These are phyloP conservation scores for Jacaranda mimosifolia DNA, from an alignment of 257 asterid genomes.

Conservation along the genomic window DNA sequence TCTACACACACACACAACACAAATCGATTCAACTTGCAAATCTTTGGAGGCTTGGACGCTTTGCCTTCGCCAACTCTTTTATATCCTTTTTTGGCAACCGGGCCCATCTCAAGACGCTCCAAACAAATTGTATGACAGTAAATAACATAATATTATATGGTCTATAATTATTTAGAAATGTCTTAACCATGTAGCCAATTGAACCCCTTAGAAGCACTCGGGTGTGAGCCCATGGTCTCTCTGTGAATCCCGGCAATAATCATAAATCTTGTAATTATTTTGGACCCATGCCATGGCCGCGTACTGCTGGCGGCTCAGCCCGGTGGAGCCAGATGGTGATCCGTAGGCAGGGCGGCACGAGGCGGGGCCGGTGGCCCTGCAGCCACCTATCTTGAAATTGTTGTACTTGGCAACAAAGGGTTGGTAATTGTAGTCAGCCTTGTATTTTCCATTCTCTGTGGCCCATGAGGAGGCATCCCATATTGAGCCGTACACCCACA, in stretches of 20 bases:
- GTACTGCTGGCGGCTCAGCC: conserved; percentile 74
- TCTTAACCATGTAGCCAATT: background rate
- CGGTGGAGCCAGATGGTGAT: conserved; percentile 52
- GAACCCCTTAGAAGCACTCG: conserved; percentile 54
- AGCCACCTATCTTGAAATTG: conserved; percentile 68
- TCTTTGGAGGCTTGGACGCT: conserved; percentile 53
- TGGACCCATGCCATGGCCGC: conserved; percentile 78
- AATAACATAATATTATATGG: background rate
- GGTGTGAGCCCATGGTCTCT: conserved; percentile 77
- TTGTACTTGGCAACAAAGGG: conserved; percentile 78
- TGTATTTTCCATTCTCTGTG: conserved; percentile 82
- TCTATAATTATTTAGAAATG: background rate
- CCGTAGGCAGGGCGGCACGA: conserved; percentile 54
- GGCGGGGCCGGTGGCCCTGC: conserved; percentile 44
- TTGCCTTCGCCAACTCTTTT: conserved; percentile 38
- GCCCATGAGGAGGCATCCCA: conserved; percentile 99
- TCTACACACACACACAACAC: conserved; percentile 11
- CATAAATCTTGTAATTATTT: conserved; percentile 61
- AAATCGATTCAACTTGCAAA: background rate
- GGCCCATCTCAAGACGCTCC: conserved; percentile 57
- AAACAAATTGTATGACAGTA: conserved; percentile 13
- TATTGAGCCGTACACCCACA: conserved; percentile 80
- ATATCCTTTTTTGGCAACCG: conserved; percentile 30
- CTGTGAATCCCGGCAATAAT: conserved; percentile 65
- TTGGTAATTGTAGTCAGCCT: conserved; percentile 71